Conservation (phyloP, 306 rosid genomes). For the Mimosa bimucronata region DNA sequence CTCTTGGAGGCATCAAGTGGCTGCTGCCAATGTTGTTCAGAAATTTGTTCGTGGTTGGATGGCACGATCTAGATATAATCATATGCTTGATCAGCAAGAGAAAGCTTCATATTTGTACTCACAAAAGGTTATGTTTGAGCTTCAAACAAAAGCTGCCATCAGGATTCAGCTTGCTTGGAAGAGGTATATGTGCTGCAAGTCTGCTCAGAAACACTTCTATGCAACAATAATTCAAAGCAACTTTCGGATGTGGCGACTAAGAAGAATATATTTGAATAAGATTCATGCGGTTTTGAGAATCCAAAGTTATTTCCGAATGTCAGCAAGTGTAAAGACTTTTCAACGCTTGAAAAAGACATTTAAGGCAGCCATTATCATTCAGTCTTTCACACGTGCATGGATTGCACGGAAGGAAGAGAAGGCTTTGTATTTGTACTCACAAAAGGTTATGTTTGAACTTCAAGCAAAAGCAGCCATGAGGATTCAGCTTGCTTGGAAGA, state of each 20-base stretch:
- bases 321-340: constrained; percentile 60
- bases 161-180: constrained; percentile 62
- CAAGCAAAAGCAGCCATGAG: constrained; percentile 48
- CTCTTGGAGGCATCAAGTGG: constrained; percentile 43
- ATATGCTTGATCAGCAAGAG: constrained; percentile 42
- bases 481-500: constrained; percentile 64
- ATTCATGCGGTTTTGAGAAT: constrained; percentile 62
- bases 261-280: constrained; percentile 57
- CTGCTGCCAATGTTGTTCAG: constrained; percentile 59
- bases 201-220: constrained; percentile 42
- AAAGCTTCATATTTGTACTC: constrained; percentile 32
- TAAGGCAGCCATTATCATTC: constrained; percentile 63
- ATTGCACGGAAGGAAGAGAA: constrained; percentile 55
- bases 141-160: constrained; percentile 51
- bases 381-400: constrained; percentile 72
- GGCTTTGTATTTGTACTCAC: constrained; percentile 31
- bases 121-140: constrained; percentile 38
- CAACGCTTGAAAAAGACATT: constrained; percentile 46
- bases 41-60: constrained; percentile 62
- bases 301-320: constrained; percentile 72
- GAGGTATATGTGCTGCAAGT: constrained; percentile 38
- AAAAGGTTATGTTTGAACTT: constrained; percentile 41
- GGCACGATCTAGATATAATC: constrained; percentile 46
- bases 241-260: constrained; percentile 61
- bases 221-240: constrained; percentile 70